Evolutionary conservation across 2,329 filamentous ascomycete genomes (phyloP).

Genomic region (Penicillium sp.): DNA sequence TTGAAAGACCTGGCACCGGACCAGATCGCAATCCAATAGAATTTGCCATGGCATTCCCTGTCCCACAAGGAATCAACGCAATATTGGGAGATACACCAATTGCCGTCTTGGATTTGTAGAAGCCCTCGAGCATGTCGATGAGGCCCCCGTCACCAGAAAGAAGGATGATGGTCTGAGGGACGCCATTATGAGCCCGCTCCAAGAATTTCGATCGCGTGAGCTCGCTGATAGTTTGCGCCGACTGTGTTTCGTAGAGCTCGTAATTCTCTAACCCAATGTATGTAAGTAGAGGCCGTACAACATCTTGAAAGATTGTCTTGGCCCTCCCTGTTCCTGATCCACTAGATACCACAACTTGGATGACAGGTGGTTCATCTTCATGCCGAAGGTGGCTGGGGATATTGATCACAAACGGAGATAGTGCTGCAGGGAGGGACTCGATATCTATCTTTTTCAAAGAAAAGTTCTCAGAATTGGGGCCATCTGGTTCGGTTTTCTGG

Average conservation of each 20-base stretch:
- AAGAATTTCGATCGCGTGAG: constrained; percentile 56
- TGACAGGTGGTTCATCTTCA: constrained; percentile 7
- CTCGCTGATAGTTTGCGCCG: constrained; percentile 60
- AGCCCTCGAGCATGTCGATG: constrained; percentile 74
- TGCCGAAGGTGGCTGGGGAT: constrained; percentile 22
- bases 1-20: constrained; percentile 48
- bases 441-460: constrained; percentile 18
- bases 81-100: constrained; percentile 54
- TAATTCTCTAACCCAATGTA: constrained; percentile 49
- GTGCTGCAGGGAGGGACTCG: constrained; percentile 10
- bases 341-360: constrained; percentile 66
- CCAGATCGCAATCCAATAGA: constrained; percentile 33
- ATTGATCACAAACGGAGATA: constrained; percentile 15
- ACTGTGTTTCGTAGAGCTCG: constrained; percentile 60
- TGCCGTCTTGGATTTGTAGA: constrained; percentile 32
- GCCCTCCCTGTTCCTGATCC: constrained; percentile 62
- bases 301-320: constrained; percentile 52
- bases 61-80: constrained; percentile 52
- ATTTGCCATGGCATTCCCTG: constrained; percentile 46
- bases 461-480: not conserved
- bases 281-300: constrained; percentile 56
- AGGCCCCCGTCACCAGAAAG: constrained; percentile 86
- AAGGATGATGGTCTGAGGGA: constrained; percentile 65
- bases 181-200: constrained; percentile 46
- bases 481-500: constrained; percentile 1